These are phyloP conservation scores for Trebouxia sp. DNA, from an alignment of 139 green algal species.

Conservation along the genomic window DNA sequence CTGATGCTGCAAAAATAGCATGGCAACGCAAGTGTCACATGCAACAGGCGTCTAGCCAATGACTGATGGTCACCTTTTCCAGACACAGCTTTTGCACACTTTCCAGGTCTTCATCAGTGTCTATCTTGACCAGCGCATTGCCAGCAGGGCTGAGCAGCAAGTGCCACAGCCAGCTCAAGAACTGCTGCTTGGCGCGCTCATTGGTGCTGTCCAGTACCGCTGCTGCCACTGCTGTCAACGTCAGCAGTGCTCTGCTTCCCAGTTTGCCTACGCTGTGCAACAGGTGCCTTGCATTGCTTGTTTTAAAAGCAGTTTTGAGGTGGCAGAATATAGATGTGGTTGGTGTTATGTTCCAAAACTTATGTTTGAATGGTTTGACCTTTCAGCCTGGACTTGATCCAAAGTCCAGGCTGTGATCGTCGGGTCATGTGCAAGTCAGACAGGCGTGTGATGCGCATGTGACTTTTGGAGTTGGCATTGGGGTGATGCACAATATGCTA, in stretches of 20 bases:
- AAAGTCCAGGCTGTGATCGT: no score
- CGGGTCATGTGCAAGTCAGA: no score
- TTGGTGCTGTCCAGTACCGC: neutral
- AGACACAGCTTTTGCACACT: slow-evolving; percentile 27
- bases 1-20: no score
- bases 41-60: no score
- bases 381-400: no score
- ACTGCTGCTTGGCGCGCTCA: neutral
- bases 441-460: neutral
- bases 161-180: slow-evolving; percentile 23
- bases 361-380: no score
- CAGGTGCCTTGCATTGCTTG: no score
- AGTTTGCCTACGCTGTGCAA: slow-evolving; percentile 10
- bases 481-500: neutral
- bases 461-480: neutral
- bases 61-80: neutral
- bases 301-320: no score
- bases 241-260: neutral
- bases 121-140: neutral
- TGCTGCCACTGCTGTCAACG: neutral
- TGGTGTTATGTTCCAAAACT: no score
- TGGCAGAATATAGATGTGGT: no score
- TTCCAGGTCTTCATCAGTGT: neutral
- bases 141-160: slow-evolving; percentile 19
- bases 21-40: no score